Percentiles rank a stretch among this genome's conserved stretches.
Conservation (phyloP, 345 rosid genomes). For the Hibiscus mutabilis region DNA sequence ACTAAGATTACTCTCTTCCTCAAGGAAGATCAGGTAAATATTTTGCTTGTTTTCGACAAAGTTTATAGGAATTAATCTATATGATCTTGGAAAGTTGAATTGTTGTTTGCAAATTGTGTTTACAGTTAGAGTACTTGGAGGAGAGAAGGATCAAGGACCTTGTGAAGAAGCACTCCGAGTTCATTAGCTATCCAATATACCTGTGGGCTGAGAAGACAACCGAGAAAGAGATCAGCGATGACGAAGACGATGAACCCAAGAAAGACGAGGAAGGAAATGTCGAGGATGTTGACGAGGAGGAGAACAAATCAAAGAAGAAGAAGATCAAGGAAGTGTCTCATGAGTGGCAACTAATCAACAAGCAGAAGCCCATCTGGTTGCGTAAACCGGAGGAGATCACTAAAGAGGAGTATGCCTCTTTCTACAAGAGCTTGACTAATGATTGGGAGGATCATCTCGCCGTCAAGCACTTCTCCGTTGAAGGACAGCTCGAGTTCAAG, state of each 20-base stretch:
- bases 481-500: constrained; percentile 90
- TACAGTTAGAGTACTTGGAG: constrained; percentile 72
- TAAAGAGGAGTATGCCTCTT: constrained; percentile 78
- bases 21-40: constrained; percentile 67
- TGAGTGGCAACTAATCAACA: constrained; percentile 83
- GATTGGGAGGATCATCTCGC: constrained; percentile 91
- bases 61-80: not conserved
- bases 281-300: constrained; percentile 82
- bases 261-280: constrained; percentile 70
- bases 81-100: not conserved
- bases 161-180: constrained; percentile 90
- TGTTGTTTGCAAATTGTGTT: not conserved
- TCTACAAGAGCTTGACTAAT: constrained; percentile 80
- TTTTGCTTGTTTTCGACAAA: not conserved
- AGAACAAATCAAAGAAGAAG: constrained; percentile 55
- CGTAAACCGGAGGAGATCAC: constrained; percentile 87
- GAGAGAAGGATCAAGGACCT: constrained; percentile 91
- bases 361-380: constrained; percentile 89
- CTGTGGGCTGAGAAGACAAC: constrained; percentile 88
- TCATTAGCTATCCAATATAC: constrained; percentile 81
- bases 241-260: constrained; percentile 68
- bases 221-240: constrained; percentile 82
- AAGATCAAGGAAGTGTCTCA: constrained; percentile 85
- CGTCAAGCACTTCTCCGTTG: constrained; percentile 84
- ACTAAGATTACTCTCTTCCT: constrained; percentile 73